Conservation (phyloP, 192 early-diverging fungal genomes). For the Backusella sp. region DNA sequence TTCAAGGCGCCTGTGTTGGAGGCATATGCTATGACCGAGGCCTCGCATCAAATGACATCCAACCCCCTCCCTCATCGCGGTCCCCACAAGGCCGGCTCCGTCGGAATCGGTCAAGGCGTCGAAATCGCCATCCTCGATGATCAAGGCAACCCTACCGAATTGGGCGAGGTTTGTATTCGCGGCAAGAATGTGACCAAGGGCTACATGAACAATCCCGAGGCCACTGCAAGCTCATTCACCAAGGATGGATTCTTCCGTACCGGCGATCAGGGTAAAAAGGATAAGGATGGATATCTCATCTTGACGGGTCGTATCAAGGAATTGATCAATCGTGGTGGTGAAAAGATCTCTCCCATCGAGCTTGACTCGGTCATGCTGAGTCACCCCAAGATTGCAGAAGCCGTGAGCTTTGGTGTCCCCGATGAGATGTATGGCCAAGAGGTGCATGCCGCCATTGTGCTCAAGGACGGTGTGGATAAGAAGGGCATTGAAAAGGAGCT, state of each 20-base stretch:
- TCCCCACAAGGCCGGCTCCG: conserved; percentile 73
- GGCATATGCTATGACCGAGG: conserved; percentile 88
- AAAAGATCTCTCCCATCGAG: conserved; percentile 89
- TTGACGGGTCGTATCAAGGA: conserved; percentile 89
- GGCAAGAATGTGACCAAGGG: conserved; percentile 81
- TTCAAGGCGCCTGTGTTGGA: conserved; percentile 76
- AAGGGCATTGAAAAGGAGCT: conserved; percentile 47
- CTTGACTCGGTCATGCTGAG: conserved; percentile 70
- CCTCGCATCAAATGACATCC: conserved; percentile 86
- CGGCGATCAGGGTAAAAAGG: conserved; percentile 80
- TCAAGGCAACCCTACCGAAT: conserved; percentile 45
- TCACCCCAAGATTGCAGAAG: conserved; percentile 70
- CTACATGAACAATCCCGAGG: conserved; percentile 69
- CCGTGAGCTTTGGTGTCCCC: conserved; percentile 71
- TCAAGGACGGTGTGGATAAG: conserved; percentile 36
- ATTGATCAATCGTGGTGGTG: conserved; percentile 88
- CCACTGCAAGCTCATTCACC: conserved; percentile 62
- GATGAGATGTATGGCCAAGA: conserved; percentile 84
- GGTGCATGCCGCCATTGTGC: conserved; percentile 71
- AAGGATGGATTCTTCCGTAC: conserved; percentile 78
- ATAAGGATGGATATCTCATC: conserved; percentile 73
- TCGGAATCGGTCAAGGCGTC: conserved; percentile 75
- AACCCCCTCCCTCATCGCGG: conserved; percentile 61
- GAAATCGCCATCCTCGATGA: conserved; percentile 68
- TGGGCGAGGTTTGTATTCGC: conserved; percentile 84